These are phyloP conservation scores for Tillandsia leiboldiana DNA, from an alignment of 176 grass and related monocot genomes.

Conservation along the genomic window DNA sequence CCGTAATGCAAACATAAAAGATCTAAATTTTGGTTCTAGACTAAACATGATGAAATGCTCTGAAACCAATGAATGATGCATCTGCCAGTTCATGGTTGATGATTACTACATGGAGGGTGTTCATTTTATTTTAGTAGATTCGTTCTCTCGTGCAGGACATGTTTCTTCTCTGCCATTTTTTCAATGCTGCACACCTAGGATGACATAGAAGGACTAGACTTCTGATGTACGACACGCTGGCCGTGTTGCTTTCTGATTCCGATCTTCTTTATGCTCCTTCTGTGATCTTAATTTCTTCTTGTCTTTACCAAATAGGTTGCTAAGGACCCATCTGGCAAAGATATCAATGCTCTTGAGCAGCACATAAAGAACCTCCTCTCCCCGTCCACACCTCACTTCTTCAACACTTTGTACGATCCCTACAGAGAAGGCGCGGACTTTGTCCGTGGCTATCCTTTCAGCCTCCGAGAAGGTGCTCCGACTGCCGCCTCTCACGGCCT, in stretches of 20 bases:
- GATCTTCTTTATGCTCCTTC: background rate
- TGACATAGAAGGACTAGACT: background rate
- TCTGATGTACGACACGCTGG: background rate
- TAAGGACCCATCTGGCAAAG: constrained; percentile 50
- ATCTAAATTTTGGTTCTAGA: background rate
- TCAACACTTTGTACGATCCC: constrained; percentile 60
- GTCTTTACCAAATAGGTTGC: constrained; percentile 35
- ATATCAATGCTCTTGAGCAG: constrained; percentile 57
- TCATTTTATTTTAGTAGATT: background rate
- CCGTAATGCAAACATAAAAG: too few relatives aligned
- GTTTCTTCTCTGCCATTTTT: background rate
- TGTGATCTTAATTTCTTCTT: background rate
- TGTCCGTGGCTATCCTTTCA: constrained; percentile 63
- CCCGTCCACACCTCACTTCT: constrained; percentile 60
- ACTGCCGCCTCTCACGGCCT: constrained; percentile 45
- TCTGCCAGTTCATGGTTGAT: background rate
- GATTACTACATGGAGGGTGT: background rate
- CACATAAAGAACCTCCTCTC: constrained; percentile 61
- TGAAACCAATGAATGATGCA: background rate
- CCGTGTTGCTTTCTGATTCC: background rate
- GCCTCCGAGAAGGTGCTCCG: constrained; percentile 44
- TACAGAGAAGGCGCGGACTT: constrained; percentile 43
- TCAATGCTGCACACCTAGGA: background rate
- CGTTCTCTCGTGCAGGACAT: background rate
- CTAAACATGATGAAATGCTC: background rate